Evolutionary conservation across 2,329 filamentous ascomycete species (phyloP).

Genomic region (Geosmithia morbida): DNA sequence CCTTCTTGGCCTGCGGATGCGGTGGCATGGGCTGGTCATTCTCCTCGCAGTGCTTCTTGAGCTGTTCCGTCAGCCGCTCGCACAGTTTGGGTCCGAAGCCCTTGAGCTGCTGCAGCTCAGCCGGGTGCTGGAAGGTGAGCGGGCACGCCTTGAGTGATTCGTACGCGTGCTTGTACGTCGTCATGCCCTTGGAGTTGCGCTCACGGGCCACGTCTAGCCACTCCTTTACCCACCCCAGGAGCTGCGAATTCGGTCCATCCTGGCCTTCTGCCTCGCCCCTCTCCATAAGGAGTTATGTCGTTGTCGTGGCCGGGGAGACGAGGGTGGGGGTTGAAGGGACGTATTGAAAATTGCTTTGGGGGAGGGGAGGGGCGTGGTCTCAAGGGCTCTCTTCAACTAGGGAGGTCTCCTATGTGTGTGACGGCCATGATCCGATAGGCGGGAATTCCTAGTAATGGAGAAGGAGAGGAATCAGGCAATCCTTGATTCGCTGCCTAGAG

Average conservation of each 20-base stretch:
- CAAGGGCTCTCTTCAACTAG: neutral
- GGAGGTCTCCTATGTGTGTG: neutral
- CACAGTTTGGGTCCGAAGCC: constrained; percentile 62
- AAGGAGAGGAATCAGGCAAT: neutral
- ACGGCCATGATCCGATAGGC: neutral
- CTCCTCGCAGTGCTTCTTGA: constrained; percentile 46
- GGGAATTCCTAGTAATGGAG: neutral
- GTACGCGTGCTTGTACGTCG: constrained; percentile 63
- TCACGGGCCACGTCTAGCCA: constrained; percentile 59
- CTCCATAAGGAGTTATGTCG: neutral
- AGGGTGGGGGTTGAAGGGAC: too few relatives aligned
- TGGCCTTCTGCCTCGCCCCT: neutral
- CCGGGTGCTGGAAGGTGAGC: constrained; percentile 54
- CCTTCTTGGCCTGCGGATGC: constrained; percentile 31
- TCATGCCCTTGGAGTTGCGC: constrained; percentile 53
- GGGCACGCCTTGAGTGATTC: constrained; percentile 65
- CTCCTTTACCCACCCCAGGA: constrained; percentile 62
- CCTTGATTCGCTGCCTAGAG: neutral
- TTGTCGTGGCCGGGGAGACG: neutral
- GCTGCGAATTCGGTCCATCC: constrained; percentile 48
- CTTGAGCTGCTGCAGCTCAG: constrained; percentile 56
- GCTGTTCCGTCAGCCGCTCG: constrained; percentile 47
- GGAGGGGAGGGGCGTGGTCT: neutral
- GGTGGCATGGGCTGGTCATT: constrained; percentile 56
- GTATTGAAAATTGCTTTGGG: too few relatives aligned